phyloP scores from a whole-genome alignment of 495 filamentous ascomycete genomes.

The Penicillium bovifimosum region DNA sequence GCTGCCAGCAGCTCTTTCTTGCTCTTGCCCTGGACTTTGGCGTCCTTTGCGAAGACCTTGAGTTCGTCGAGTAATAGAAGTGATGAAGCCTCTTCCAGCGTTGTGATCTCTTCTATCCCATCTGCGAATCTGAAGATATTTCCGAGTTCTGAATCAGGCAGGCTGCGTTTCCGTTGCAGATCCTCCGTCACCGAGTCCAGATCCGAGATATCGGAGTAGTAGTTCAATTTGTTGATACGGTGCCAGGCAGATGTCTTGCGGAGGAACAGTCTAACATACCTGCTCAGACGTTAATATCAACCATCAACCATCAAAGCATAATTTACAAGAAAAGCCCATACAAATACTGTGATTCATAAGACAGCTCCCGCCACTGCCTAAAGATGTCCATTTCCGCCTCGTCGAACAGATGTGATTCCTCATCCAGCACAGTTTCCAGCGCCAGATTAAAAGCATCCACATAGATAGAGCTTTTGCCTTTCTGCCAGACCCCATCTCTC shows the following conservation, averaged over 20 bases:
- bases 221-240: constrained; percentile 68
- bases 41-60: constrained; percentile 78
- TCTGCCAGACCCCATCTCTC: constrained; percentile 52
- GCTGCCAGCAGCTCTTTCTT: constrained; percentile 74
- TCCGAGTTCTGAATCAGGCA: constrained; percentile 46
- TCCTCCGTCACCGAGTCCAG: constrained; percentile 55
- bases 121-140: constrained; percentile 73
- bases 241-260: constrained; percentile 96
- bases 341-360: constrained; percentile 89
- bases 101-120: constrained; percentile 64
- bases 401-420: constrained; percentile 84
- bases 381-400: constrained; percentile 76
- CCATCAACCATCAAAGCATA: not conserved
- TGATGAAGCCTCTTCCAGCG: constrained; percentile 78
- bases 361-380: constrained; percentile 62
- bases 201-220: constrained; percentile 79
- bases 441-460: constrained; percentile 96
- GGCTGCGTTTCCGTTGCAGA: constrained; percentile 40
- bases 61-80: constrained; percentile 82
- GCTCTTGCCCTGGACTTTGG: constrained; percentile 81
- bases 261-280: constrained; percentile 89
- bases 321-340: constrained; percentile 35
- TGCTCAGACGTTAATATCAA: constrained; percentile 21
- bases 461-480: constrained; percentile 80
- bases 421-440: constrained; percentile 81